Evolutionary conservation across 352 stramenopile species (phyloP).

Genomic region (Phytophthora tubulina): DNA sequence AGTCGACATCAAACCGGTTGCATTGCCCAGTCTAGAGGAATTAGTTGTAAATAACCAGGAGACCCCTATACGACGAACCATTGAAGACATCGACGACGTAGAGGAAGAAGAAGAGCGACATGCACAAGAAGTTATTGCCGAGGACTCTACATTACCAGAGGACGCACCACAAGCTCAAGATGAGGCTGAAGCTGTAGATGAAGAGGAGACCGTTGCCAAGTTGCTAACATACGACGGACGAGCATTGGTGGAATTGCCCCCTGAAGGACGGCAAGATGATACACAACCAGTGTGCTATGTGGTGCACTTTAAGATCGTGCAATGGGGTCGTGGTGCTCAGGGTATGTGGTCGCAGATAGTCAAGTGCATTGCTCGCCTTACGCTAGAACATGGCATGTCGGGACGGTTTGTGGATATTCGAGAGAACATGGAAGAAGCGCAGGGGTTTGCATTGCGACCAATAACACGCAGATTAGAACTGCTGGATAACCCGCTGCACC

Average conservation of each 20-base stretch:
- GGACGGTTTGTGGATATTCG: slow-evolving; percentile 43
- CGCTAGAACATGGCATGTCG: slow-evolving; percentile 18
- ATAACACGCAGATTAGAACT: slow-evolving; percentile 35
- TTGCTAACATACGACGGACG: slow-evolving; percentile 43
- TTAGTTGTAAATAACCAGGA: neutral
- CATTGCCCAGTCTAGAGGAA: neutral
- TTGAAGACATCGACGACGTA: slow-evolving; percentile 28
- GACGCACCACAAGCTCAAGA: neutral
- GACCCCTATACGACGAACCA: neutral
- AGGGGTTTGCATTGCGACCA: slow-evolving; percentile 42
- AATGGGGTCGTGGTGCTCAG: slow-evolving; percentile 42
- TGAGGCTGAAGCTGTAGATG: slow-evolving; percentile 10
- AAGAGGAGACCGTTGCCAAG: slow-evolving; percentile 21
- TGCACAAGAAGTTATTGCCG: neutral
- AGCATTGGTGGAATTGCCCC: slow-evolving; percentile 38
- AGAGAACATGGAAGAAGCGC: slow-evolving; percentile 36
- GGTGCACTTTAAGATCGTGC: slow-evolving; percentile 61
- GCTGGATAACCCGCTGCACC: slow-evolving; percentile 43
- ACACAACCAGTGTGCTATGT: slow-evolving; percentile 35
- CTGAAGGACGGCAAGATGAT: slow-evolving; percentile 7
- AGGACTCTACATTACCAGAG: neutral
- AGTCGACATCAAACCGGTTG: slow-evolving; percentile 36
- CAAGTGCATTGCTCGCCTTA: slow-evolving; percentile 45
- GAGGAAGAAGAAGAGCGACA: slow-evolving; percentile 15
- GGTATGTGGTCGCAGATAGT: slow-evolving; percentile 43